Conservation (phyloP, 106 monocot genomes). For the Phalaenopsis aphrodite region DNA sequence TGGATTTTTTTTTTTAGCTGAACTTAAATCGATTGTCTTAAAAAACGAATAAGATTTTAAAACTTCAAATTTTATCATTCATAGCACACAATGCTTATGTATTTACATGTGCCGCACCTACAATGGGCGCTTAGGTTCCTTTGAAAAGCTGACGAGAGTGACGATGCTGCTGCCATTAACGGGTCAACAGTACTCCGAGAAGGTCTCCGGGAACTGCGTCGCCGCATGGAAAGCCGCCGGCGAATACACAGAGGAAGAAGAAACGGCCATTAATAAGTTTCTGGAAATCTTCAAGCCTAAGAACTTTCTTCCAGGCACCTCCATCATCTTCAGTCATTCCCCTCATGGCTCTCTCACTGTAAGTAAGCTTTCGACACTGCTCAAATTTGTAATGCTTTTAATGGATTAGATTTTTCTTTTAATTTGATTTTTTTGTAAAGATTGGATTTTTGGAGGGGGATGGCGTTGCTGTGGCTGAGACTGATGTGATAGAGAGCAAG, state of each 20-base stretch:
- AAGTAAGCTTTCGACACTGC: not conserved
- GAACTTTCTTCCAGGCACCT: constrained; percentile 42
- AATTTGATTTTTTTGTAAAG: constrained; percentile 12
- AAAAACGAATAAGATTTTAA: no score
- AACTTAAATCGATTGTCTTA: no score
- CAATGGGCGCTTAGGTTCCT: constrained; percentile 22
- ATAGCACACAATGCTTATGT: no score
- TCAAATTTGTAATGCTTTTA: not conserved
- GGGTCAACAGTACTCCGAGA: constrained; percentile 49
- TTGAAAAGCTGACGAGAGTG: constrained; percentile 57
- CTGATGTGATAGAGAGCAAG: constrained; percentile 30
- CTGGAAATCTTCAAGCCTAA: constrained; percentile 25
- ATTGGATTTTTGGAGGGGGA: constrained; percentile 47
- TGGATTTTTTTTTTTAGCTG: no score
- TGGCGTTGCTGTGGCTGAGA: constrained; percentile 16
- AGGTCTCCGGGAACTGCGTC: constrained; percentile 57
- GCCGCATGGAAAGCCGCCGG: constrained; percentile 43
- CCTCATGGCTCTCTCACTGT: constrained; percentile 43
- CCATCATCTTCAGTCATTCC: constrained; percentile 55
- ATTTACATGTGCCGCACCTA: no score
- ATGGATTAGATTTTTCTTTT: not conserved
- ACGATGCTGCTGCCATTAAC: constrained; percentile 59
- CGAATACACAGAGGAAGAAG: constrained; percentile 41
- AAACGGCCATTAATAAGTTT: constrained; percentile 35
- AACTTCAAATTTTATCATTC: no score